Conservation (phyloP, 768 basidiomycete genomes). For the Psilocybe subaeruginosa region DNA sequence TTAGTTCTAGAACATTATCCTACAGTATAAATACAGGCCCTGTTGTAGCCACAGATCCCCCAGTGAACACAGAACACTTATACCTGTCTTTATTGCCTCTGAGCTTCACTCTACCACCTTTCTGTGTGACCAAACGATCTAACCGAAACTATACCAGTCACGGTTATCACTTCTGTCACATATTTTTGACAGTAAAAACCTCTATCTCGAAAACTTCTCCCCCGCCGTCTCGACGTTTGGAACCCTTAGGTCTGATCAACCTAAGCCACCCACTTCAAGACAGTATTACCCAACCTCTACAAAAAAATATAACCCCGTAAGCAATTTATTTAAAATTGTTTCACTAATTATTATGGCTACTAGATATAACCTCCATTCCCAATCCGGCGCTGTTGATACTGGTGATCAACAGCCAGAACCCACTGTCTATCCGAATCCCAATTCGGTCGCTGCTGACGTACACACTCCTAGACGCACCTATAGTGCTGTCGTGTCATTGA, state of each 20-base stretch:
- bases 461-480: not conserved
- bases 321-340: not conserved
- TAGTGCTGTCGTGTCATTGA: conserved; percentile 7
- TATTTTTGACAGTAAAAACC: not conserved
- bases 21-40: too few relatives aligned
- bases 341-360: conserved; percentile 1
- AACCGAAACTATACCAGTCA: too few relatives aligned
- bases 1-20: too few relatives aligned
- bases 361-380: not conserved
- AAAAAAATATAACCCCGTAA: not conserved
- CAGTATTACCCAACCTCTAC: not conserved
- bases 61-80: too few relatives aligned
- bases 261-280: not conserved
- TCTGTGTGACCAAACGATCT: too few relatives aligned
- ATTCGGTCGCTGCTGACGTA: not conserved
- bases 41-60: too few relatives aligned
- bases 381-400: too few relatives aligned
- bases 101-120: too few relatives aligned
- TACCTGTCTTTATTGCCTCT: too few relatives aligned
- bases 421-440: not conserved
- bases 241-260: conserved; percentile 1
- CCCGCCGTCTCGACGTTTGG: not conserved
- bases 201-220: not conserved
- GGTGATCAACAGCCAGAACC: not conserved
- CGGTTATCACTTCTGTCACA: too few relatives aligned